Conservation (phyloP, 169 alveolate species). For the Eimeria brunetti region DNA sequence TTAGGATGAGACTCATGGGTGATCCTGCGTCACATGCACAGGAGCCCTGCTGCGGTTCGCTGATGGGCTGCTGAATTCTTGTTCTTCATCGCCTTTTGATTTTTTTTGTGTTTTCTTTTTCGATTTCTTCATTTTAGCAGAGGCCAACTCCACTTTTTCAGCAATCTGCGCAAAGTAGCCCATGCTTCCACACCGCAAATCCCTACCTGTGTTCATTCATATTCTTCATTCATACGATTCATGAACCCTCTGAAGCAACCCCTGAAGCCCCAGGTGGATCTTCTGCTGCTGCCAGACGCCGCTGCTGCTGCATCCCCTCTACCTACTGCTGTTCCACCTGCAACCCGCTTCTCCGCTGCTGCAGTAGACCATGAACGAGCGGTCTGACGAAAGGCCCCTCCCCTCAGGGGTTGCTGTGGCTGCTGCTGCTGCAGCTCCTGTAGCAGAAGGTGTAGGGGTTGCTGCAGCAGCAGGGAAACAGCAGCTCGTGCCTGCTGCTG, state of each 20-base stretch:
- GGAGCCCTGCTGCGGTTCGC: slow-evolving; percentile 33
- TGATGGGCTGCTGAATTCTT: not conserved
- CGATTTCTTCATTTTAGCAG: not conserved
- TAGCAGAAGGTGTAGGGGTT: not conserved
- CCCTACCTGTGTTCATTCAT: not conserved
- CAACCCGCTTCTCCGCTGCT: slow-evolving; percentile 13
- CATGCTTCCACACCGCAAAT: not conserved
- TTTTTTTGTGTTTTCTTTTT: slow-evolving; percentile 8
- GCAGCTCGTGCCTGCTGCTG: not conserved
- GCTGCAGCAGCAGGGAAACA: slow-evolving; percentile 12
- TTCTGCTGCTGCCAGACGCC: slow-evolving; percentile 9
- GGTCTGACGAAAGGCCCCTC: not conserved
- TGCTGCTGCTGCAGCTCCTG: not conserved
- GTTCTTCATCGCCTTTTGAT: not conserved
- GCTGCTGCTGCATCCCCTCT: not conserved
- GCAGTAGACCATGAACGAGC: slow-evolving; percentile 1
- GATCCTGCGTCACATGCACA: slow-evolving; percentile 24
- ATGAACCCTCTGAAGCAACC: not conserved
- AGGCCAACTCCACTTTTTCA: not conserved
- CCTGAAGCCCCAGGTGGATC: not conserved
- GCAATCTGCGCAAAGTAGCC: not conserved
- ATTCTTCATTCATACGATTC: not conserved
- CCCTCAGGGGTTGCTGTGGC: slow-evolving; percentile 1
- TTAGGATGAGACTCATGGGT: not conserved
- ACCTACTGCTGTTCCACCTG: not conserved